Conservation (phyloP, 257 asterid species). For the Nicotiana paniculata region DNA sequence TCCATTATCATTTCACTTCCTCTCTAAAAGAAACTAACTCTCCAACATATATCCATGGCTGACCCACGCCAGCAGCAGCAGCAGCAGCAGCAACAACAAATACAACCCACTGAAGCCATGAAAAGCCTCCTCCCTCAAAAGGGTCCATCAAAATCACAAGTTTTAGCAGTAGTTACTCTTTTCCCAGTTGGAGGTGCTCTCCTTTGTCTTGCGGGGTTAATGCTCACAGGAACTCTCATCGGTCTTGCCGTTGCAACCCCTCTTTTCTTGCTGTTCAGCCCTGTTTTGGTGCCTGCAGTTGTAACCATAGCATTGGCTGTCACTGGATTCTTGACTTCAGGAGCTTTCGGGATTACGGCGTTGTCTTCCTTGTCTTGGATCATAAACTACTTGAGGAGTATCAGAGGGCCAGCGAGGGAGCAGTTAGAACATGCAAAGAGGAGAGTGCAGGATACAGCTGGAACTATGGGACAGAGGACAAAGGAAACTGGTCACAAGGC, state of each 20-base stretch:
- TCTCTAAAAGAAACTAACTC: conserved; percentile 3
- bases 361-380: conserved; percentile 60
- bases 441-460: conserved; percentile 30
- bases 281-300: conserved; percentile 54
- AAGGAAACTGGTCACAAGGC: conserved; percentile 33
- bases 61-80: conserved; percentile 9
- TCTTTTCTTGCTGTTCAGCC: conserved; percentile 55
- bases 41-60: not conserved
- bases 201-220: conserved; percentile 49
- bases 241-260: conserved; percentile 46
- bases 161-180: conserved; percentile 46
- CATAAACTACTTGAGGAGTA: conserved; percentile 27
- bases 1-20: not conserved
- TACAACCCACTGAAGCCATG: not conserved
- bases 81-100: conserved; percentile 5
- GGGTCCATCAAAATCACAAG: conserved; percentile 38
- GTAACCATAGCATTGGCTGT: conserved; percentile 38
- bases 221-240: conserved; percentile 42
- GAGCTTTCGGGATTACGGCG: conserved; percentile 63
- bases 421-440: conserved; percentile 32
- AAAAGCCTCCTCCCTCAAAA: conserved; percentile 2
- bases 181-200: conserved; percentile 53
- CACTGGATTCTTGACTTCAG: conserved; percentile 53
- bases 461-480: conserved; percentile 29
- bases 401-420: conserved; percentile 30